Evolutionary conservation across 805 yeast genomes (phyloP).

Genomic region (Saccharomycopsis amapae): DNA sequence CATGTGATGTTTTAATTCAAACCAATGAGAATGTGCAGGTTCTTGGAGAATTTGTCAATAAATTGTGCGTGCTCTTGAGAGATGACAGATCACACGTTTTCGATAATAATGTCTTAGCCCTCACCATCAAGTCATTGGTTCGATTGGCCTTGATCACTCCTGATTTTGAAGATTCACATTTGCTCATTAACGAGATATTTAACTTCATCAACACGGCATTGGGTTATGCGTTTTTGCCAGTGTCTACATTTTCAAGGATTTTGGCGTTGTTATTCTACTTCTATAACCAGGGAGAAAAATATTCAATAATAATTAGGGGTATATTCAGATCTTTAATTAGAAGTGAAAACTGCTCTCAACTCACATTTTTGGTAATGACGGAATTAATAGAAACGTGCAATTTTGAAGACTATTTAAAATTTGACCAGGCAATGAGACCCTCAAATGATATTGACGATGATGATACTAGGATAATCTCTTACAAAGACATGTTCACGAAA

Average conservation of each 20-base stretch:
- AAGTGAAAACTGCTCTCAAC: slow-evolving; percentile 8
- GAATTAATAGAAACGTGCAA: neutral
- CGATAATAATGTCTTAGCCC: slow-evolving; percentile 3
- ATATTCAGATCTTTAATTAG: slow-evolving; percentile 11
- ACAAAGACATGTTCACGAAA: slow-evolving; percentile 7
- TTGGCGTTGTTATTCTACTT: slow-evolving; percentile 10
- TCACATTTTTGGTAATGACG: slow-evolving; percentile 5
- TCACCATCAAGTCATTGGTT: slow-evolving; percentile 3
- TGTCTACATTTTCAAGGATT: slow-evolving; percentile 5
- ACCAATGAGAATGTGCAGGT: slow-evolving; percentile 3
- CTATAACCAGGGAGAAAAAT: slow-evolving; percentile 2
- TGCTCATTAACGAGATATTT: slow-evolving; percentile 12
- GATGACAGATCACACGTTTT: slow-evolving; percentile 8
- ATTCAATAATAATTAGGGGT: slow-evolving; percentile 4
- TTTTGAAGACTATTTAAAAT: slow-evolving; percentile 2
- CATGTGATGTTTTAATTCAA: slow-evolving; percentile 10
- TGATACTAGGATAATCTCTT: slow-evolving; percentile 5
- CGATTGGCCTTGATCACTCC: slow-evolving; percentile 3
- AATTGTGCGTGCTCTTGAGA: neutral
- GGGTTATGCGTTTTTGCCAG: slow-evolving; percentile 13
- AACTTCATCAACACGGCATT: slow-evolving; percentile 13
- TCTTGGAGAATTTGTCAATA: slow-evolving; percentile 11
- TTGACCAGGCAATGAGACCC: neutral
- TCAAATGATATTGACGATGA: neutral
- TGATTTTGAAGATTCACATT: slow-evolving; percentile 1